Evolutionary conservation across 306 rosid genomes (phyloP), one percentile per base, ranked within the genome.

Genomic region (Sophora flavescens): DNA sequence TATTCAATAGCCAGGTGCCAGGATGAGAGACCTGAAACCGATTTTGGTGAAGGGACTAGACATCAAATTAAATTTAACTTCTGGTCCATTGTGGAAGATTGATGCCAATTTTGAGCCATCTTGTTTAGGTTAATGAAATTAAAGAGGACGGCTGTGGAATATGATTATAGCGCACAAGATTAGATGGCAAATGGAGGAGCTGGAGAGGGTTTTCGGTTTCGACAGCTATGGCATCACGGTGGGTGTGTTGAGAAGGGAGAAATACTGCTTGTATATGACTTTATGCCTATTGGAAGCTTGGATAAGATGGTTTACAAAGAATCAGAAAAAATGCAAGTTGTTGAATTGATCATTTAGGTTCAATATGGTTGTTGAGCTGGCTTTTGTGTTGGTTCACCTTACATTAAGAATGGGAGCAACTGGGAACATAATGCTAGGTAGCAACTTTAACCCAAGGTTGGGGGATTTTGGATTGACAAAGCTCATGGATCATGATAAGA

Each of bases 401-500:
- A 0, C 22, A 22, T 22, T 1, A 22, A 42, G 97, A 91, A 42
- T 91, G 97, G 79, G 95, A 89, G 68, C 95, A 89, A 81, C 97
- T 0, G 96, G 79, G 3, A 93, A 93, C 41, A 79, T 93, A 3
- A 76, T 93, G 63, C 86, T 90, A 8, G 90, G 90, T 17, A 87
- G 86, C 26, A 83, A 79, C 67, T 88, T 86, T 42, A 86, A 88
- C 39, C 83, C 88, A 0, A 89, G 87, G 82, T 47, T 93, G 22
- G 91, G 94, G 33, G 96, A 90, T 83, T 93, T 93, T 38, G 96
- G 96, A 38, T 77, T 93, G 82, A 96, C 97, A 1, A 93, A 93
- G 78, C 90, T 93, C 30, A 90, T 86, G 91, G 97, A 93, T 84
- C 97, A 93, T 69, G 97, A 90, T 45, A 89, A 87, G 82, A 90